phyloP scores from a whole-genome alignment of 2,329 filamentous ascomycete genomes.

The Domatiomyces catenatus region DNA sequence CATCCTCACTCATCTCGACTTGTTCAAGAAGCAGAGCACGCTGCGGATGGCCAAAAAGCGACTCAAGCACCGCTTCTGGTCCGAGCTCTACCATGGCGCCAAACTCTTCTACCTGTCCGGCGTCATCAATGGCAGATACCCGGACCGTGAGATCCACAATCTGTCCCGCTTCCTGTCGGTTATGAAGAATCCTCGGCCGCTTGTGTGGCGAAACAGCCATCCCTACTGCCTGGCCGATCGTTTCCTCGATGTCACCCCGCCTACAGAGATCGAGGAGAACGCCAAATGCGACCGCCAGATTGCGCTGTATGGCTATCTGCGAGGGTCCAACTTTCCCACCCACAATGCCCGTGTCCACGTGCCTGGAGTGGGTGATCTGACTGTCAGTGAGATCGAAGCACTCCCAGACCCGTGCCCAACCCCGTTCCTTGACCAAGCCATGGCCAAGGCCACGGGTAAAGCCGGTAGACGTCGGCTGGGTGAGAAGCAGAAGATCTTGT shows the following conservation, averaged over 20 bases:
- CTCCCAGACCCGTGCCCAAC: constrained; percentile 92
- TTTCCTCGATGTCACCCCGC: constrained; percentile 88
- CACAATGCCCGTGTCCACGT: constrained; percentile 78
- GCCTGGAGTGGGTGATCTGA: constrained; percentile 80
- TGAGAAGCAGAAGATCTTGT: constrained; percentile 91
- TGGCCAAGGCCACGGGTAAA: constrained; percentile 73
- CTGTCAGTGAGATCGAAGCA: constrained; percentile 66
- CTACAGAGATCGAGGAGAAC: constrained; percentile 77
- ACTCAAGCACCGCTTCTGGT: constrained; percentile 91
- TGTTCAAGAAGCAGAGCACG: constrained; percentile 86
- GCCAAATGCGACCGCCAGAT: constrained; percentile 80
- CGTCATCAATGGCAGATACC: constrained; percentile 91
- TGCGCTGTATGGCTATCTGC: constrained; percentile 80
- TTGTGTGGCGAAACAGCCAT: constrained; percentile 92
- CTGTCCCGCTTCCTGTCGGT: constrained; percentile 87
- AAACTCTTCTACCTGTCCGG: constrained; percentile 95
- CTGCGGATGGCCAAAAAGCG: constrained; percentile 91
- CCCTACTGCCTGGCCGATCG: constrained; percentile 88
- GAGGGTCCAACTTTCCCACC: constrained; percentile 85
- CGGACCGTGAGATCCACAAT: constrained; percentile 91
- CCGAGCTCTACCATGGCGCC: constrained; percentile 87
- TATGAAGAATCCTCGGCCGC: constrained; percentile 97
- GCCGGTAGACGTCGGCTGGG: constrained; percentile 65
- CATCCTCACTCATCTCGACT: constrained; percentile 85
- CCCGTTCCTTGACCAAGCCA: constrained; percentile 71